These are phyloP conservation scores for Harringtonia aguacate DNA, from an alignment of 2,329 filamentous ascomycete species.

Conservation along the genomic window DNA sequence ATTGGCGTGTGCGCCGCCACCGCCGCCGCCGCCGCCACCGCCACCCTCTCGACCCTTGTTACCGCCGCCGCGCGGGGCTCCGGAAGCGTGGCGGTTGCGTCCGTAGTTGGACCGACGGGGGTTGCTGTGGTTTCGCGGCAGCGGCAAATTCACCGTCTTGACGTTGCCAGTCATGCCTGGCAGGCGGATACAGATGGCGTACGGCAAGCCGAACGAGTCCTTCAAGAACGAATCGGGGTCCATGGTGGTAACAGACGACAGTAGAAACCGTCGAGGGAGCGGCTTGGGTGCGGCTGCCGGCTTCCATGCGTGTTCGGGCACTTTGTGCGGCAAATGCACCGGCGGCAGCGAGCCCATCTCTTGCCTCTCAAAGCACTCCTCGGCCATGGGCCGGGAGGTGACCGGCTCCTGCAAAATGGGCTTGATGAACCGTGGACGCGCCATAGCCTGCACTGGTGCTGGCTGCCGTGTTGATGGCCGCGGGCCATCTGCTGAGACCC, in stretches of 20 bases:
- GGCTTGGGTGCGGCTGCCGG: conserved; percentile 45
- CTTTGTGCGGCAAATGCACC: conserved; percentile 54
- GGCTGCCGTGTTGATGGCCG: neutral
- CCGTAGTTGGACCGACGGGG: conserved; percentile 7
- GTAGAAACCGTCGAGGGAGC: conserved; percentile 38
- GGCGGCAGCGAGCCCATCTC: conserved; percentile 69
- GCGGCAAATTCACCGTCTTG: conserved; percentile 26
- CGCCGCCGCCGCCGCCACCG: neutral
- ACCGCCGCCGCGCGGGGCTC: too few relatives aligned
- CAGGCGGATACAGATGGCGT: conserved; percentile 30
- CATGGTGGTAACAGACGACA: conserved; percentile 31
- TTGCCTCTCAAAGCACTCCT: conserved; percentile 72
- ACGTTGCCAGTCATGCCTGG: conserved; percentile 28
- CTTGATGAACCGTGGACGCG: conserved; percentile 20
- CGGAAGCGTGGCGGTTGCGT: conserved; percentile 2
- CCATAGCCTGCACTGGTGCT: neutral
- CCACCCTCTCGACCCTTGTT: neutral
- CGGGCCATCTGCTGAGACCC: neutral
- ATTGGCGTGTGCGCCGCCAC: conserved; percentile 2
- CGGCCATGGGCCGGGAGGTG: conserved; percentile 59
- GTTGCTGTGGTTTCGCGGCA: conserved; percentile 12
- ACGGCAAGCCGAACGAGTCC: conserved; percentile 27
- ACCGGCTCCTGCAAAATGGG: conserved; percentile 27
- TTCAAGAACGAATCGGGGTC: conserved; percentile 20
- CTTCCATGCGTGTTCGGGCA: conserved; percentile 53